phyloP scores from a whole-genome alignment of 1,139 yeast genomes.

The Taphrina populina region DNA sequence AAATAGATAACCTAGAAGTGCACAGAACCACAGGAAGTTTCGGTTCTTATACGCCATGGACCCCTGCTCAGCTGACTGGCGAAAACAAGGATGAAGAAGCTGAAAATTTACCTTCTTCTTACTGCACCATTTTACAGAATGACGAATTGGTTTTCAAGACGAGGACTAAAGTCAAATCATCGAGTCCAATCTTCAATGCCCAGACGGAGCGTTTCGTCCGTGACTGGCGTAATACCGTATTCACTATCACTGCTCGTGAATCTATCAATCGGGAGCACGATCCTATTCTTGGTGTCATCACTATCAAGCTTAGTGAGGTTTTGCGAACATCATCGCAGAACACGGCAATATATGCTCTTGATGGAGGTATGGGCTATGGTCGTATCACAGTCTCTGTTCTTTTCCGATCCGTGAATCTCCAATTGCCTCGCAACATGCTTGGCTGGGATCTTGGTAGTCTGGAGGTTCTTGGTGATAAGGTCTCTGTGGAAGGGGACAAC shows the following conservation, averaged over 20 bases:
- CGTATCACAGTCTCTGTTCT: conserved; percentile 32
- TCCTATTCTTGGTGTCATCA: conserved; percentile 33
- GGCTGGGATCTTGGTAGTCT: conserved; percentile 35
- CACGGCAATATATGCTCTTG: conserved; percentile 28
- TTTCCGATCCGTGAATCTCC: conserved; percentile 31
- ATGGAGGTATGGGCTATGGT: conserved; percentile 36
- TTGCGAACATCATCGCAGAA: conserved; percentile 31
- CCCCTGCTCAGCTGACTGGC: conserved; percentile 34
- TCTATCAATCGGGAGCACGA: conserved; percentile 34
- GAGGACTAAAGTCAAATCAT: conserved; percentile 32
- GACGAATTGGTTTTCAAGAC: conserved; percentile 34
- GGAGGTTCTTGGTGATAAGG: conserved; percentile 17
- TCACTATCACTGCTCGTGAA: conserved; percentile 31
- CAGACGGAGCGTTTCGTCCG: conserved; percentile 34
- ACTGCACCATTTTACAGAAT: conserved; percentile 30
- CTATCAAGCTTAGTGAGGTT: conserved; percentile 28
- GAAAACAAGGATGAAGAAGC: conserved; percentile 34
- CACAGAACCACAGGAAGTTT: conserved; percentile 32
- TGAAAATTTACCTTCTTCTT: conserved; percentile 30
- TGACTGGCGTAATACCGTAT: conserved; percentile 34
- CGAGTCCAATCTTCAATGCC: conserved; percentile 34
- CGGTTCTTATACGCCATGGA: conserved; percentile 31
- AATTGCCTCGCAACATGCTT: conserved; percentile 26
- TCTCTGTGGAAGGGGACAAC: conserved; percentile 13
- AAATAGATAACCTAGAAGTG: conserved; percentile 32